Evolutionary conservation across 768 basidiomycete genomes (phyloP).

Genomic region (Lyophyllum shimeji): DNA sequence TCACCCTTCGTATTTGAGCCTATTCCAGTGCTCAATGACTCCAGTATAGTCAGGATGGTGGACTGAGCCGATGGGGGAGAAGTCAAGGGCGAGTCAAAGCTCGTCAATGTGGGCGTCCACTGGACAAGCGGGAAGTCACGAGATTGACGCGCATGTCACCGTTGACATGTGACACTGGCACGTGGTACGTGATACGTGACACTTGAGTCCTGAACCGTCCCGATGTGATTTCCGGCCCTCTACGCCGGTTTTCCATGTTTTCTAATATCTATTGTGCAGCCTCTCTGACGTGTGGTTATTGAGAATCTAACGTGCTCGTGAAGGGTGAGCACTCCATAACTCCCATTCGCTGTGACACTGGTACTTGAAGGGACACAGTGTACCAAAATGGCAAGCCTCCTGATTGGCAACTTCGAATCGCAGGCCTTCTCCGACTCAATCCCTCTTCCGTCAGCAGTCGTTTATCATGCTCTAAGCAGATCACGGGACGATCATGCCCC

Average conservation of each 20-base stretch:
- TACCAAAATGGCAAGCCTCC: too few species aligned
- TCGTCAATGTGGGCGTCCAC: neutral
- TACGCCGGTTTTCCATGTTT: too few species aligned
- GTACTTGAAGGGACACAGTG: too few species aligned
- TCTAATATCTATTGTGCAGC: too few species aligned
- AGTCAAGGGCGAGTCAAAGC: conserved; percentile 1
- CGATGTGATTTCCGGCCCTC: too few species aligned
- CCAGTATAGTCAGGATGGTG: neutral
- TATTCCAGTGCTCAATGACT: neutral
- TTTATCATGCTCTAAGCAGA: neutral
- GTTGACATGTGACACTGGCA: neutral
- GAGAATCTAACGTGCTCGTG: too few species aligned
- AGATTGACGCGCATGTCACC: neutral
- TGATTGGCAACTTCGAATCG: too few species aligned
- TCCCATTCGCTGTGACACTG: too few species aligned
- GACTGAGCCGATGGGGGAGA: neutral
- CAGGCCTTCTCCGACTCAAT: too few species aligned
- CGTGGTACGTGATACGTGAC: neutral
- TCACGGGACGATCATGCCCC: neutral
- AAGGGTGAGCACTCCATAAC: too few species aligned
- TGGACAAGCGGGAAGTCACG: conserved; percentile 1
- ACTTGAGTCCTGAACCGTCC: too few species aligned
- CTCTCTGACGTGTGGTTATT: too few species aligned
- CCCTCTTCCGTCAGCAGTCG: neutral
- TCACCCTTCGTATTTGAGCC: conserved; percentile 4